Percentiles rank a stretch among this genome's conserved stretches.
These are phyloP conservation scores for Nakazawaea pomicola DNA, from an alignment of 805 yeast species.

Conservation along the genomic window DNA sequence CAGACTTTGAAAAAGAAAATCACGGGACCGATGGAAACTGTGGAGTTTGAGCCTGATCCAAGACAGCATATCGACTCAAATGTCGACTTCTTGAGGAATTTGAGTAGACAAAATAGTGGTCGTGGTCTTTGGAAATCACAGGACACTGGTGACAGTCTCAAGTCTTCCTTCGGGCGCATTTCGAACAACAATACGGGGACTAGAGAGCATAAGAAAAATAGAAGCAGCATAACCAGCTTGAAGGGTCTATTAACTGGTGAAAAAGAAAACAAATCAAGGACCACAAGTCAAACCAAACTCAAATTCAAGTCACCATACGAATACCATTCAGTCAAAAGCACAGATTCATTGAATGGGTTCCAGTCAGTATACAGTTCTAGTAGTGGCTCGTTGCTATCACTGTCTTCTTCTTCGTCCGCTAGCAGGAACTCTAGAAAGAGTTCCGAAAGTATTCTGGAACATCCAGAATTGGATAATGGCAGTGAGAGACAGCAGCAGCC, in stretches of 20 bases:
- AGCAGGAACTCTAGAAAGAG: constrained; percentile 5
- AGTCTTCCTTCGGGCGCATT: constrained; percentile 18
- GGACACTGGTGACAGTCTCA: constrained; percentile 28
- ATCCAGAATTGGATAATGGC: no score
- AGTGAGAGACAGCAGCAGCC: neutral
- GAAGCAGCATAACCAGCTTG: constrained; percentile 30
- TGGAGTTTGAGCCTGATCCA: constrained; percentile 26
- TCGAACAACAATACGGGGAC: constrained; percentile 8
- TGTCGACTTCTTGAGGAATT: constrained; percentile 31
- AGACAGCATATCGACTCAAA: constrained; percentile 28
- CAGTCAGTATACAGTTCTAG: constrained; percentile 7
- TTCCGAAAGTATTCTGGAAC: constrained; percentile 10
- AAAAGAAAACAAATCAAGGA: constrained; percentile 12
- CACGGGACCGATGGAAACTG: constrained; percentile 19
- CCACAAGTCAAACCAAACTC: constrained; percentile 7
- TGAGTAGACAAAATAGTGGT: constrained; percentile 32
- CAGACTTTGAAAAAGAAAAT: constrained; percentile 10
- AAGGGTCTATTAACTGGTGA: constrained; percentile 32
- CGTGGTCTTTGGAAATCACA: constrained; percentile 22
- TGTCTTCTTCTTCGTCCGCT: constrained; percentile 1
- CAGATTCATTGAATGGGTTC: constrained; percentile 7
- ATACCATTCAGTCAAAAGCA: constrained; percentile 2
- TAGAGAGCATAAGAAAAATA: constrained; percentile 17
- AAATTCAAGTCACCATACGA: constrained; percentile 11
- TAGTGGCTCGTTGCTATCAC: constrained; percentile 4